Evolutionary conservation across 2,329 filamentous ascomycete genomes (phyloP).

Genomic region (Xylaria multiplex): DNA sequence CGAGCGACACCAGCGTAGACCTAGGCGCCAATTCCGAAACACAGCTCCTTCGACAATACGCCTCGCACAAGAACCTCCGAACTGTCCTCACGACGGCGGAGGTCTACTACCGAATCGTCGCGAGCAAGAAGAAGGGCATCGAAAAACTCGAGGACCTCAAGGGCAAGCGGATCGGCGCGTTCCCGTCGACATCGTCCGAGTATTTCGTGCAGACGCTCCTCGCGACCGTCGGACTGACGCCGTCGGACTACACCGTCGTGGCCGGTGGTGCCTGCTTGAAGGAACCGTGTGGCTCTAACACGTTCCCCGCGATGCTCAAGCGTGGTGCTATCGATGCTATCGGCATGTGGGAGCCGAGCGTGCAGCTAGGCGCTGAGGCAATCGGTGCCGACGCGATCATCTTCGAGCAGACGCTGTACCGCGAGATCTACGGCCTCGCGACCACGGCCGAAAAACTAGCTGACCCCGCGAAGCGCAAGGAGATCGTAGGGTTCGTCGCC

Average conservation of each 20-base stretch:
- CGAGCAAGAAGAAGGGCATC: constrained; percentile 45
- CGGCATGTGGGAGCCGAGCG: constrained; percentile 51
- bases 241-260: constrained; percentile 46
- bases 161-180: constrained; percentile 49
- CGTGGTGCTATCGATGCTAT: constrained; percentile 47
- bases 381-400: constrained; percentile 36
- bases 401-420: constrained; percentile 39
- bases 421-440: not conserved
- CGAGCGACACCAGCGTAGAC: constrained; percentile 43
- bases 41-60: constrained; percentile 40
- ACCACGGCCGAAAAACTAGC: not conserved
- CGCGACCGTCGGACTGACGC: constrained; percentile 43
- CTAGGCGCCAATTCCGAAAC: constrained; percentile 36
- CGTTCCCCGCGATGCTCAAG: constrained; percentile 47
- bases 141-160: constrained; percentile 44
- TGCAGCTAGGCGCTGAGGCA: constrained; percentile 43
- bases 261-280: constrained; percentile 45
- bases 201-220: constrained; percentile 49
- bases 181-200: constrained; percentile 48
- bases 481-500: constrained; percentile 48
- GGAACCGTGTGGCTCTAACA: constrained; percentile 46
- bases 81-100: constrained; percentile 49
- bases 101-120: constrained; percentile 50
- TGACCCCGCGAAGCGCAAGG: constrained; percentile 9
- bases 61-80: constrained; percentile 46